Evolutionary conservation across 1,284 basidiomycete species (phyloP).

Genomic region (Boletus sp.): DNA sequence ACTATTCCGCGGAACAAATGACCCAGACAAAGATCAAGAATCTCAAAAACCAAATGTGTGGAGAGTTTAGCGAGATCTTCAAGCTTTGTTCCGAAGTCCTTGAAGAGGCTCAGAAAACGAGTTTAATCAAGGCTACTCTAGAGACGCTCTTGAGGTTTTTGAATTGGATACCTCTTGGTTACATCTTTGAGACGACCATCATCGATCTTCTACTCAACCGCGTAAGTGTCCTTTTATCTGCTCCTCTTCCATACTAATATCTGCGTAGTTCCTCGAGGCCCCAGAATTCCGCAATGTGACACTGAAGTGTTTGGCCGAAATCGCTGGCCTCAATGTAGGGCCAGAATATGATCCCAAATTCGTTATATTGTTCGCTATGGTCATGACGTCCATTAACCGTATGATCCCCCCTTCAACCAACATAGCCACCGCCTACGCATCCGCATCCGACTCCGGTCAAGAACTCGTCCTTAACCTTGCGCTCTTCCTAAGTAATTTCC

Average conservation of each 20-base stretch:
- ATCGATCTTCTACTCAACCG: conserved; percentile 91
- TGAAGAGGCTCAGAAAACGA: conserved; percentile 96
- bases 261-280: conserved; percentile 87
- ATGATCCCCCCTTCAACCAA: conserved; percentile 98
- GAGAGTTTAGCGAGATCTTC: conserved; percentile 96
- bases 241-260: conserved; percentile 11
- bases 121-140: conserved; percentile 91
- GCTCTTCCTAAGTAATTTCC: conserved; percentile 95
- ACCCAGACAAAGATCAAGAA: conserved; percentile 97
- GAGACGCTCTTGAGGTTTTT: conserved; percentile 96
- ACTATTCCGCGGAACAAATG: conserved; percentile 99
- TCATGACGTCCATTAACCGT: conserved; percentile 94
- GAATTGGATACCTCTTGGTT: conserved; percentile 99
- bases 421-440: conserved; percentile 89
- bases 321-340: conserved; percentile 91
- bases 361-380: conserved; percentile 95
- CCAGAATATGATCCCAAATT: conserved; percentile 99
- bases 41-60: conserved; percentile 97
- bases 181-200: conserved; percentile 98
- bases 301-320: conserved; percentile 97
- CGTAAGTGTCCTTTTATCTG: conserved; percentile 46
- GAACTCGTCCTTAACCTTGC: conserved; percentile 97
- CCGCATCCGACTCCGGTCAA: conserved; percentile 90
- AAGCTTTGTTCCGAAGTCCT: conserved; percentile 94
- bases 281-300: conserved; percentile 98